Evolutionary conservation across 306 rosid genomes (phyloP).

Genomic region (Lupinus albus): DNA sequence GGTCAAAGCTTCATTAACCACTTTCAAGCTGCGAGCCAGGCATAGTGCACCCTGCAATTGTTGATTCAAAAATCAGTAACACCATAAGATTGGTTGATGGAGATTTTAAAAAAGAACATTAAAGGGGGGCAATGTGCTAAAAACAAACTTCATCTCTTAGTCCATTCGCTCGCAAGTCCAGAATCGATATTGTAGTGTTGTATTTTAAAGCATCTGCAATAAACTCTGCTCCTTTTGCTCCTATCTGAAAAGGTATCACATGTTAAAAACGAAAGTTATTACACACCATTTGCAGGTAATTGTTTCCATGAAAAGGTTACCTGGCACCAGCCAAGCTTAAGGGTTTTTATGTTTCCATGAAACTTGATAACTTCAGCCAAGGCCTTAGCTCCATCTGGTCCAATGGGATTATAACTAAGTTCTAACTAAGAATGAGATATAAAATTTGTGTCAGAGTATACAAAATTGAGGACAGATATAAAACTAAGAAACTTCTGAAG

Average conservation of each 20-base stretch:
- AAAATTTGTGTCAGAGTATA: conserved; percentile 22
- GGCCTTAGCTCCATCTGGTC: conserved; percentile 93
- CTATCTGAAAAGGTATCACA: conserved; percentile 59
- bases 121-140: conserved; percentile 8
- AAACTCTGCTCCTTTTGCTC: conserved; percentile 91
- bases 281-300: conserved; percentile 25
- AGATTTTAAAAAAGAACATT: background rate
- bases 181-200: conserved; percentile 77
- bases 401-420: conserved; percentile 90
- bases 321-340: conserved; percentile 99
- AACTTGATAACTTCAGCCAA: conserved; percentile 89
- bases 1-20: conserved; percentile 92
- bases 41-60: conserved; percentile 79
- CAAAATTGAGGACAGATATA: conserved; percentile 14
- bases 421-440: conserved; percentile 69
- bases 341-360: conserved; percentile 78
- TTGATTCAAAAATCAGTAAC: conserved; percentile 34
- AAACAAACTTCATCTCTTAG: conserved; percentile 83
- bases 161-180: conserved; percentile 92
- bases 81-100: conserved; percentile 25
- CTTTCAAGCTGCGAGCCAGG: conserved; percentile 97
- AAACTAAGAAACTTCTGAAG: conserved; percentile 19
- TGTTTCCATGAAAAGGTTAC: conserved; percentile 49
- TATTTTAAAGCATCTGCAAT: conserved; percentile 89
- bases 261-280: conserved; percentile 19